Conservation (phyloP, 306 rosid species). For the Erythrophleum fordii region DNA sequence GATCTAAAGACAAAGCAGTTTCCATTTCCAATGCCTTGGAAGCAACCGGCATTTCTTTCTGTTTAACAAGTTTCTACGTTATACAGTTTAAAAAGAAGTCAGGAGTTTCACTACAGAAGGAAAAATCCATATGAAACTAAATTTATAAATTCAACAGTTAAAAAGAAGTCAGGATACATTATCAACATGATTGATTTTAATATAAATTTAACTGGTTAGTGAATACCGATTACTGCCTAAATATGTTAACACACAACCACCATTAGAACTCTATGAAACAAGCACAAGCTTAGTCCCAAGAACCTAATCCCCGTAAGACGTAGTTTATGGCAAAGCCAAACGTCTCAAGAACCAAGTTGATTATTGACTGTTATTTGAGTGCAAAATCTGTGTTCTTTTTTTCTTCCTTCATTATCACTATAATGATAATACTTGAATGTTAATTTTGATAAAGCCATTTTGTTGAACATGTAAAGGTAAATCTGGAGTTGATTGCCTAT, state of each 20-base stretch:
- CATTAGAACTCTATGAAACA: neutral
- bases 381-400: too few relatives aligned
- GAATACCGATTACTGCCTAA: neutral
- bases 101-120: conserved; percentile 2
- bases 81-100: conserved; percentile 16
- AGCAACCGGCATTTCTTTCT: conserved; percentile 54
- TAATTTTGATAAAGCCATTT: neutral
- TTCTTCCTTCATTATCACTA: neutral
- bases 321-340: conserved; percentile 8
- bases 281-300: conserved; percentile 8
- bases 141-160: neutral
- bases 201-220: neutral
- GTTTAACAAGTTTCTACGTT: conserved; percentile 53
- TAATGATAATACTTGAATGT: neutral
- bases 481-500: neutral
- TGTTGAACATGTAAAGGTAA: neutral
- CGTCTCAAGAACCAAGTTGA: neutral
- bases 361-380: neutral
- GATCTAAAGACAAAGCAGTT: conserved; percentile 49
- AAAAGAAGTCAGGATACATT: too few relatives aligned
- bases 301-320: too few relatives aligned
- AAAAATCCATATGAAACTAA: conserved; percentile 1
- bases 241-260: conserved; percentile 24
- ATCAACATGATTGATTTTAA: too few relatives aligned
- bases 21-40: conserved; percentile 45